Base-by-base conservation (phyloP, 352 stramenopile species). In the Globisporangium lucens region DNA sequence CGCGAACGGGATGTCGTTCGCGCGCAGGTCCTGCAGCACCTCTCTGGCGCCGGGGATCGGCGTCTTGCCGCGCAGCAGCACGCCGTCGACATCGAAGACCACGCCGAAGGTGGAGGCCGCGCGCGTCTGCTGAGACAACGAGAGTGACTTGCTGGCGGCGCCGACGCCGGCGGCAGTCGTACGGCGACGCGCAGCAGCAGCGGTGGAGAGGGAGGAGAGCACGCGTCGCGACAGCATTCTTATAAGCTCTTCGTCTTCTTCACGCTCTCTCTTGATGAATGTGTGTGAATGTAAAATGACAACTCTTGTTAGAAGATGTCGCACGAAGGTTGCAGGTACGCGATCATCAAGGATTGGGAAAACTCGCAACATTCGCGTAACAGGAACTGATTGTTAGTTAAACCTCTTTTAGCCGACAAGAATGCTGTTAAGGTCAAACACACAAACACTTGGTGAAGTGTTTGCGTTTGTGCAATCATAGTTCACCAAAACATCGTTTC, bases 31-130 rank as follows among this genome's bases (percentile, higher is more conserved):
- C 47, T 88, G 63, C n/a, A 95, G 71, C 58, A 94, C 85, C 20
- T 90, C 75, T 4, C 69, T 75, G 3, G 87, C 87, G 5, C 87
- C 87, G 0, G 85, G 82, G 43, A 95, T 87, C 30, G 84, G 79
- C 52, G 74, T 75, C 66, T 91, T 93, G 60, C 85, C 87, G 53
- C 85, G 87, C 61, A 94, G 63, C 41, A 95, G 70, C 57, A 95
- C 87, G 59, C 87, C 87, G 62, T 95, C 87, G 7, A 95, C 84
- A 63, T 95, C 87, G 65, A 95, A 93, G 12, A 93, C 87, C 4
- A 93, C 83, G 33, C 87, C 87, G 51, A 92, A 93, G 20, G 83
- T 94, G 22, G 79, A 78, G 4, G 60, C 60, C 22, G 60, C 43
- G 29, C 60, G 60, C 5, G 53, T 58, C 55, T 51, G 43, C 43